Percentiles rank a stretch among this genome's conserved stretches.
phyloP scores from a whole-genome alignment of 140 eudicot genomes.

The Bidens hawaiensis region DNA sequence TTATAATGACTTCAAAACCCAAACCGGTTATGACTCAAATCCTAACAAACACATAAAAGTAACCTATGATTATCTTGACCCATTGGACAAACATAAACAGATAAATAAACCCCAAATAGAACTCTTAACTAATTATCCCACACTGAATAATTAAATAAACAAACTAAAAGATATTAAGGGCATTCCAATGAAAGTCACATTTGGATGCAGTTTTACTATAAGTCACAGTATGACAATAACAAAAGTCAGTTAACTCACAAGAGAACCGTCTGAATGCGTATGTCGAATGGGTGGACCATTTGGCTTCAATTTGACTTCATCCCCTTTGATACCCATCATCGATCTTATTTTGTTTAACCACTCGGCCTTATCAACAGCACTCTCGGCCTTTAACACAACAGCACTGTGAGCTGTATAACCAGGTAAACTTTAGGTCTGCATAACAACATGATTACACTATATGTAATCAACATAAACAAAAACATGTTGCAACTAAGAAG shows the following conservation, averaged over 20 bases:
- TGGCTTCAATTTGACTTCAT: slow-evolving; percentile 56
- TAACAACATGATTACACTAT: not conserved
- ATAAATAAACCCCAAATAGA: too few species aligned
- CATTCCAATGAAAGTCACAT: too few species aligned
- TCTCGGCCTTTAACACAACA: slow-evolving; percentile 89
- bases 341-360: slow-evolving; percentile 74
- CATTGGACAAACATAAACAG: too few species aligned
- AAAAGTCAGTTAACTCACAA: slow-evolving; percentile 38
- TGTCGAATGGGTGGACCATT: slow-evolving; percentile 77
- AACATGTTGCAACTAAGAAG: not conserved
- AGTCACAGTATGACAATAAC: too few species aligned
- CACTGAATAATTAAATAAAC: too few species aligned
- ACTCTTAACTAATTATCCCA: too few species aligned
- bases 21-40: too few species aligned
- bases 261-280: slow-evolving; percentile 91
- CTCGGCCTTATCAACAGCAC: slow-evolving; percentile 77
- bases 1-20: too few species aligned
- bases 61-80: too few species aligned
- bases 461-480: not conserved
- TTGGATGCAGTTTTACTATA: too few species aligned
- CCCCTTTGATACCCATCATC: slow-evolving; percentile 71
- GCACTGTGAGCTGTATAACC: slow-evolving; percentile 82
- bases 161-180: too few species aligned
- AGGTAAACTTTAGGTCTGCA: slow-evolving; percentile 22
- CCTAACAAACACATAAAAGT: too few species aligned